Percentiles rank a stretch among this genome's conserved stretches.
Conservation (phyloP, 1,284 basidiomycete species). For the Golubevia pallescens region DNA sequence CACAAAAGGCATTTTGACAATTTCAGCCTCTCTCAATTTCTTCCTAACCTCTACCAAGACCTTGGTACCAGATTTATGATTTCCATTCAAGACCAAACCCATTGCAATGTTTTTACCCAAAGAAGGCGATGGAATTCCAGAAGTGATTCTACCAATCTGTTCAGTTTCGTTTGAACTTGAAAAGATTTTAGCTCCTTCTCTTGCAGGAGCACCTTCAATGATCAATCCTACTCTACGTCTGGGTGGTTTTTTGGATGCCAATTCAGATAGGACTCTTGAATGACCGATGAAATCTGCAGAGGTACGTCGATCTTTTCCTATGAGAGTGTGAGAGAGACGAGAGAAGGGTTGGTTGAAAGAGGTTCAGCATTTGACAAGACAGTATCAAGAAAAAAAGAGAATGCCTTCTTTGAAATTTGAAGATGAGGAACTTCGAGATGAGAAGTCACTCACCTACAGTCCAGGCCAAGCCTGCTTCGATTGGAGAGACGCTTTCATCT, state of each 20-base stretch:
- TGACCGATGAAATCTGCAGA: conserved; percentile 79
- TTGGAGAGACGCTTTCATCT: conserved; percentile 81
- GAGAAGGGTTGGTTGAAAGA: no score
- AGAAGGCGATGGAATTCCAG: conserved; percentile 92
- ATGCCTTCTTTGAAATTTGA: no score
- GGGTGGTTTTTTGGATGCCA: conserved; percentile 74
- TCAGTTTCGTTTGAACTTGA: conserved; percentile 4
- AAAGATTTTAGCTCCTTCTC: conserved; percentile 66
- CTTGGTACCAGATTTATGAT: conserved; percentile 88
- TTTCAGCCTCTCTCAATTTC: conserved; percentile 73
- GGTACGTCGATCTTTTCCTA: conserved; percentile 82
- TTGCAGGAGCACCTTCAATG: conserved; percentile 80
- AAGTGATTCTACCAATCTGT: conserved; percentile 81
- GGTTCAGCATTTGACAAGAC: no score
- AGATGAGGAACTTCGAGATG: background rate
- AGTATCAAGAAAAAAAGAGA: no score
- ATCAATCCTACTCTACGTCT: conserved; percentile 83
- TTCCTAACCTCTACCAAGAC: conserved; percentile 79
- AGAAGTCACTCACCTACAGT: conserved; percentile 76
- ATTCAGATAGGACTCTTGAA: conserved; percentile 76
- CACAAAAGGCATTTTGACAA: conserved; percentile 81
- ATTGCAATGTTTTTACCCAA: conserved; percentile 92
- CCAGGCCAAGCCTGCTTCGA: conserved; percentile 88
- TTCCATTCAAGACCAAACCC: conserved; percentile 81
- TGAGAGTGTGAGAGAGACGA: no score